These are phyloP conservation scores for Aspergillus tubingensis DNA, from an alignment of 2,329 filamentous ascomycete species.

Conservation along the genomic window DNA sequence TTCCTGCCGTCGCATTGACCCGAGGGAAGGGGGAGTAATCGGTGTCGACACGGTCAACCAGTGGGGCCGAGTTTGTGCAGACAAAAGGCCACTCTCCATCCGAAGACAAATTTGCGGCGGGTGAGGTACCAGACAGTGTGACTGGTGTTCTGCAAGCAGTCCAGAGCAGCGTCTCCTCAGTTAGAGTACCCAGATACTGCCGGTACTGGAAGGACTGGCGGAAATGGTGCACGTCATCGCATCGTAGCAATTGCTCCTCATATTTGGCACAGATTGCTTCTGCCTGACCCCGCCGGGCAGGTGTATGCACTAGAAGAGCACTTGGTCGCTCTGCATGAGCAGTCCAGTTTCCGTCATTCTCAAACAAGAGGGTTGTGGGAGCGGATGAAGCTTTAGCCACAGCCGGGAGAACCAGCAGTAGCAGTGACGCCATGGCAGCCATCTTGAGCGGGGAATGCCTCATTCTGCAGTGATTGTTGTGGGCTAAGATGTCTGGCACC, in stretches of 20 bases:
- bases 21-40: neutral
- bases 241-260: neutral
- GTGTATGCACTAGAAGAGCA: neutral
- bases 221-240: neutral
- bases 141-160: neutral
- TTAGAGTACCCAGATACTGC: neutral
- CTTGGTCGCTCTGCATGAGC: neutral
- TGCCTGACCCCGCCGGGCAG: neutral
- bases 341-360: neutral
- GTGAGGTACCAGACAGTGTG: neutral
- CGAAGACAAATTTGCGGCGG: neutral
- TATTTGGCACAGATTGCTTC: neutral
- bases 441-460: neutral
- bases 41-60: neutral
- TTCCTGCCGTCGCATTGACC: neutral
- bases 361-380: neutral
- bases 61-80: neutral
- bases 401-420: neutral
- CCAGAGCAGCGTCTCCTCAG: neutral
- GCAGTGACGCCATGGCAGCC: neutral
- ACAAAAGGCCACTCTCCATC: neutral
- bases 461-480: neutral
- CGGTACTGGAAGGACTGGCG: neutral
- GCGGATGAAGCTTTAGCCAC: neutral
- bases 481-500: neutral